Evolutionary conservation across 306 rosid genomes (phyloP), one percentile per base, ranked within the genome.

Genomic region (Lagenaria siceraria): DNA sequence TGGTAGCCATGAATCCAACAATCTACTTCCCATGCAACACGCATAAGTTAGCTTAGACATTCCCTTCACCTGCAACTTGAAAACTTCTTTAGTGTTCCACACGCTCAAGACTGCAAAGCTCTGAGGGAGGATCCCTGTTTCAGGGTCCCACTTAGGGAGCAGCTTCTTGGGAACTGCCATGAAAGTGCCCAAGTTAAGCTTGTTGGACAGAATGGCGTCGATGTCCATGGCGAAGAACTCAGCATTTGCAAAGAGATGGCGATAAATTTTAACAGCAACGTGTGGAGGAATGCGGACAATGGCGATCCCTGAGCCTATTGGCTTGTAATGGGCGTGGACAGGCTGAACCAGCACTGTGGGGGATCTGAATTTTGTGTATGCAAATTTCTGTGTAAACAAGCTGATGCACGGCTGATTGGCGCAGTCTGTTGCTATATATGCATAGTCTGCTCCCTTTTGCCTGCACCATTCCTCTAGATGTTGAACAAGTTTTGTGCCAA

Each of bases 81-180:
- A 92, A 82, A 95, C 96, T 77, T 95, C 95, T 21, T 92, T 95
- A 1, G 97, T 88, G 85, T 92, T 95, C 98, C 98, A 95, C 80
- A 95, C 89, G 69, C 98, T 95, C 43, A 90, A 64, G 36, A 95
- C 70, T 22, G 97, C 97, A 78, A 78, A 95, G 76, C 79, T 84
- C 46, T 86, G 85, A 8, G 96, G 96, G 0, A 87, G 70, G 21
- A 78, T 80, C 3, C 86, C 85, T 24, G 49, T 81, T 78, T 76
- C 78, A 7, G 86, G 92, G 78, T 90, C 87, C 88, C 84, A 87
- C 7, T 82, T 87, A 0, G 69, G 24, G 15, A 88, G 76, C 77
- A 74, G 62, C 64, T 83, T 87, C 81, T 84, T 90, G 2, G 93
- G 96, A 24, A 90, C 73, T 75, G 96, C 97, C 89, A 95, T 89